Percentiles rank a stretch among this genome's conserved stretches.
Conservation (phyloP, 1,139 yeast genomes). For the Lodderomyces theae region DNA sequence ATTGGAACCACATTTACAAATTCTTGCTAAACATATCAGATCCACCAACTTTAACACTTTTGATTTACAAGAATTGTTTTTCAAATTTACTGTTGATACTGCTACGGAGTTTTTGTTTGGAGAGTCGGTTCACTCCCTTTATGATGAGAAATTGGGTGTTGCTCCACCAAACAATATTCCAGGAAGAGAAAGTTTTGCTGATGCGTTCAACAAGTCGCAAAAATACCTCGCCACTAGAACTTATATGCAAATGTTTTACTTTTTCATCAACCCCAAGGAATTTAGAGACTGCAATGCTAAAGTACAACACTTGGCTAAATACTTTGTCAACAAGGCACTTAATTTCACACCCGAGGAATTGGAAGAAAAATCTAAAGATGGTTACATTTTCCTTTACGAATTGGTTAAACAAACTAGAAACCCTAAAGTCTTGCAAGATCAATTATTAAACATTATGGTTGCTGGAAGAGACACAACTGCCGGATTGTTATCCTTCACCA, state of each 20-base stretch:
- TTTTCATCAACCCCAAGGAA: slow-evolving; percentile 26
- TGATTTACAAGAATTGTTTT: slow-evolving; percentile 39
- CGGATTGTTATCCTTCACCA: slow-evolving; percentile 41
- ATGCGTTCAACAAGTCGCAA: slow-evolving; percentile 33
- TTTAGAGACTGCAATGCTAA: slow-evolving; percentile 28
- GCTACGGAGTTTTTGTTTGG: slow-evolving; percentile 62
- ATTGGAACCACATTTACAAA: slow-evolving; percentile 46
- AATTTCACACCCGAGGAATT: slow-evolving; percentile 30
- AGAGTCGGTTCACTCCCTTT: slow-evolving; percentile 43
- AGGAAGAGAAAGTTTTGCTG: slow-evolving; percentile 21
- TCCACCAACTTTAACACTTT: slow-evolving; percentile 22
- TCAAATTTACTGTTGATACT: slow-evolving; percentile 52
- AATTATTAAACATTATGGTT: slow-evolving; percentile 42
- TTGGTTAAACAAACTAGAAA: slow-evolving; percentile 46
- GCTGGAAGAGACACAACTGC: slow-evolving; percentile 53
- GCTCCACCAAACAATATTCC: slow-evolving; percentile 17
- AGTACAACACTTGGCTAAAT: slow-evolving; percentile 37
- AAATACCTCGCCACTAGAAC: slow-evolving; percentile 25
- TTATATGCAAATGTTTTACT: slow-evolving; percentile 29
- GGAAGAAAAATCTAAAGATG: slow-evolving; percentile 35
- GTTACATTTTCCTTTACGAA: slow-evolving; percentile 46
- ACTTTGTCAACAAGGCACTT: slow-evolving; percentile 33
- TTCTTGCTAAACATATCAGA: slow-evolving; percentile 31
- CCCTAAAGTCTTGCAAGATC: slow-evolving; percentile 43
- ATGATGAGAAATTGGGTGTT: slow-evolving; percentile 29